Evolutionary conservation across 225 moss, liverwort and hornwort genomes (phyloP).

Genomic region (Polytrichum commune): DNA sequence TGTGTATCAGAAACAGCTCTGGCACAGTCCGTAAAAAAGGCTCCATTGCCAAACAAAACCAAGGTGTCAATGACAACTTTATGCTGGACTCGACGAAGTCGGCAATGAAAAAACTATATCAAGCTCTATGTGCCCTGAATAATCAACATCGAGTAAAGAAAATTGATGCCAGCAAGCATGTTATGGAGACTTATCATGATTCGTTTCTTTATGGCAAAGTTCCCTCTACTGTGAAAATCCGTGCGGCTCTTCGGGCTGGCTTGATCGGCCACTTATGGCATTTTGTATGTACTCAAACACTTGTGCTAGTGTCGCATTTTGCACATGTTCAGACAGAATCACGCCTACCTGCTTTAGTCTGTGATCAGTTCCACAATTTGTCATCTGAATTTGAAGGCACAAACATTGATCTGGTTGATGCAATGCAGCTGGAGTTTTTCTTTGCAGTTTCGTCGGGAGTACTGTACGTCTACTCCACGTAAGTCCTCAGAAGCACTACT

Average conservation of each 20-base stretch:
- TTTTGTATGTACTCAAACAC: constrained; percentile 22
- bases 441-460: constrained; percentile 30
- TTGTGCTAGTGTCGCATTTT: too few relatives aligned
- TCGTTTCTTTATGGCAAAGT: constrained; percentile 53
- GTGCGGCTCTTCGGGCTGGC: constrained; percentile 34
- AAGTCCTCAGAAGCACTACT: constrained; percentile 14
- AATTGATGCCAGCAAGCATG: constrained; percentile 35
- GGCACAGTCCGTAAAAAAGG: background rate
- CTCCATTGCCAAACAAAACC: background rate
- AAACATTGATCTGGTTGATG: constrained; percentile 1
- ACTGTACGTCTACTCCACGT: constrained; percentile 53
- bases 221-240: constrained; percentile 30
- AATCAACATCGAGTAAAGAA: constrained; percentile 23
- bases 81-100: constrained; percentile 1
- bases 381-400: too few relatives aligned
- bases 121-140: constrained; percentile 9
- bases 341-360: too few relatives aligned
- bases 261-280: constrained; percentile 40
- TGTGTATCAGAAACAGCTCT: background rate
- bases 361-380: too few relatives aligned
- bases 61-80: background rate
- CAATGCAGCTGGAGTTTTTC: constrained; percentile 39
- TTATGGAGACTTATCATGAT: constrained; percentile 48
- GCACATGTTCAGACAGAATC: too few relatives aligned
- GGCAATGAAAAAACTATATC: background rate